A percentile compares a stretch with the other conserved stretches of the same genome.
Evolutionary conservation across 176 grass and related monocot species (phyloP).

Genomic region (Triticum aestivum): DNA sequence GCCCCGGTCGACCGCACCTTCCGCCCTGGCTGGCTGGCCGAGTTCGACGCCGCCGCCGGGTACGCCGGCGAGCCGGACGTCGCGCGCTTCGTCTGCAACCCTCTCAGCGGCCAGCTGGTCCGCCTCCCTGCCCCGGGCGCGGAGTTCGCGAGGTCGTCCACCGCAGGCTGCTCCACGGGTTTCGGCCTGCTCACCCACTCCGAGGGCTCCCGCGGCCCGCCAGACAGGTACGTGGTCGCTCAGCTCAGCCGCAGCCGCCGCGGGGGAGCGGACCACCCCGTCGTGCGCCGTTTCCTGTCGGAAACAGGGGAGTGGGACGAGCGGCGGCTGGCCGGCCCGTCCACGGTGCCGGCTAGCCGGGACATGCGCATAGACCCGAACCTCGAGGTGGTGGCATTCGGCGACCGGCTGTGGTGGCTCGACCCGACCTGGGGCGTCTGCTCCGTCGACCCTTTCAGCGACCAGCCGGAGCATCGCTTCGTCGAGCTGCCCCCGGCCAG

Average conservation of each 20-base stretch:
- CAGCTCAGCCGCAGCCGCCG: neutral
- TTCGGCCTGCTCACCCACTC: conserved; percentile 21
- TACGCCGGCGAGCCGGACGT: neutral
- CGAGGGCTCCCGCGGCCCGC: neutral
- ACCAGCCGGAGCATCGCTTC: conserved; percentile 11
- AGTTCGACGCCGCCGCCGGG: too few relatives aligned
- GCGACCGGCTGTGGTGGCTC: conserved; percentile 28
- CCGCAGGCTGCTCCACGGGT: too few relatives aligned
- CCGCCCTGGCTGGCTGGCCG: neutral
- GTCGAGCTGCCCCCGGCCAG: conserved; percentile 23
- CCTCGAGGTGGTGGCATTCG: conserved; percentile 26
- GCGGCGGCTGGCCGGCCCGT: neutral
- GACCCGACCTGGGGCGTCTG: conserved; percentile 17
- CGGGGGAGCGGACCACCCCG: neutral
- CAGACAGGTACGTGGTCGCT: conserved; percentile 27
- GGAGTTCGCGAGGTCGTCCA: neutral
- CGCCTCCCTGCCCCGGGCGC: conserved; percentile 20
- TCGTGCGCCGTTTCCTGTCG: conserved; percentile 34
- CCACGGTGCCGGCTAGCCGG: neutral
- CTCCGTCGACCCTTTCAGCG: conserved; percentile 41
- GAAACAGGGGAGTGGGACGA: conserved; percentile 30
- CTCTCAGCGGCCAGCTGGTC: conserved; percentile 25
- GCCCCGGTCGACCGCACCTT: neutral
- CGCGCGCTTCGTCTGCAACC: conserved; percentile 26
- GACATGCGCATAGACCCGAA: neutral